Conservation (phyloP, 176 grass and related monocot species). For the Triticum monococcum region DNA sequence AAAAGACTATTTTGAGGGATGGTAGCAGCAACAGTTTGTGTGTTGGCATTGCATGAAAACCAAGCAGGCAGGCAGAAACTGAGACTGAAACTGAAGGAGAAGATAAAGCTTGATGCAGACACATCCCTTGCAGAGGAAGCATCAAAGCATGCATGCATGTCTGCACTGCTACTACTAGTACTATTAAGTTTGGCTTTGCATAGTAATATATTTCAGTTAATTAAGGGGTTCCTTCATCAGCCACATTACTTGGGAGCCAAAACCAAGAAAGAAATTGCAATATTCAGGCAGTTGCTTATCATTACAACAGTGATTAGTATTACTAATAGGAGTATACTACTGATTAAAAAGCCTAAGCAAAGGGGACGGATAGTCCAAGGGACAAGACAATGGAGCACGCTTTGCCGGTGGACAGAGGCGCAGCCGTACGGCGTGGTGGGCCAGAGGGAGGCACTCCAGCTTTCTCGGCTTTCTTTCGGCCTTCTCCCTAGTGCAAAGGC, state of each 20-base stretch:
- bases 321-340: neutral
- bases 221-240: neutral
- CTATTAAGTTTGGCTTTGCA: neutral
- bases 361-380: constrained; percentile 22
- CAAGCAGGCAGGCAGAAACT: constrained; percentile 29
- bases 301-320: neutral
- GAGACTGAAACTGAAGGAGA: neutral
- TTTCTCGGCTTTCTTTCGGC: constrained; percentile 54
- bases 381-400: constrained; percentile 56
- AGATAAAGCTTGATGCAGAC: constrained; percentile 43
- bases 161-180: neutral
- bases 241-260: neutral
- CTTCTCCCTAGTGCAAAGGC: constrained; percentile 38
- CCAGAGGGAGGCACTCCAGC: constrained; percentile 12
- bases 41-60: constrained; percentile 33
- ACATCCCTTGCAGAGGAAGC: constrained; percentile 38
- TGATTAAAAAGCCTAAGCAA: constrained; percentile 31
- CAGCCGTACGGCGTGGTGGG: constrained; percentile 39
- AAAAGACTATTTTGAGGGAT: neutral
- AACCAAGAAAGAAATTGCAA: neutral
- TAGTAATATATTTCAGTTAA: neutral
- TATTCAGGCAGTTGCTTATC: constrained; percentile 10
- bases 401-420: constrained; percentile 46
- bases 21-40: neutral
- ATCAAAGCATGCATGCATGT: neutral